Base-by-base conservation (phyloP, 1,139 yeast genomes). In the Saccharomycopsis hybrid region DNA sequence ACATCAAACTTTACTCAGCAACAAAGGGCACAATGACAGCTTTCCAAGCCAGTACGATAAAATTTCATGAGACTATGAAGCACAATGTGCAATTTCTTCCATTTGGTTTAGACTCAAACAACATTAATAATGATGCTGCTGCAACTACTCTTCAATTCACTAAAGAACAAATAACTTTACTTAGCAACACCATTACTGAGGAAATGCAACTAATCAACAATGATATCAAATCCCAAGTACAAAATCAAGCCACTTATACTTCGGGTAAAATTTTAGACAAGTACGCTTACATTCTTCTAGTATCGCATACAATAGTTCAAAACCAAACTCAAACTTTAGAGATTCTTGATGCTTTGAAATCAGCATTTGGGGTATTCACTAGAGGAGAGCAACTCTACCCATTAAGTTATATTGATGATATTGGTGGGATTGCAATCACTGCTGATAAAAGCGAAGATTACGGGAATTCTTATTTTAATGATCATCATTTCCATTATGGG, bases 401-500 rank as follows among this genome's bases (percentile, higher is more conserved):
- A 29, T 70, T 85, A 50, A 75, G 79, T 65, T 83, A 85, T 62
- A 92, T 85, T 60, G 73, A 69, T 52, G 73, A 69, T 52, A 79
- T 70, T 62, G 76, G 77, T 53, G 94, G 94, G 44, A 71, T 85
- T 24, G 78, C 87, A 11, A 79, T 89, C 1, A 68, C 79, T 32
- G 81, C 82, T 30, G 76, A 78, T 47, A 71, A 74, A 35, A 59
- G 62, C 50, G 77, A 76, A 42, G 86, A 82, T 58, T 85, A 67
- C 61, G 94, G 92, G 28, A 69, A 80, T 57, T 74, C 82, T 11
- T 79, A 75, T 65, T 85, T 84, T 66, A 85, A 84, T 58, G 92
- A 85, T 63, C 92, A 81, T 60, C 90, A 85, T 61, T 85, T 83
- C 77, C 92, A 85, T 60, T 85, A 82, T 62, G 90, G 92, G 24